These are phyloP conservation scores for Cryptococcus maquisensis DNA, from an alignment of 1,284 basidiomycete species.

Conservation along the genomic window DNA sequence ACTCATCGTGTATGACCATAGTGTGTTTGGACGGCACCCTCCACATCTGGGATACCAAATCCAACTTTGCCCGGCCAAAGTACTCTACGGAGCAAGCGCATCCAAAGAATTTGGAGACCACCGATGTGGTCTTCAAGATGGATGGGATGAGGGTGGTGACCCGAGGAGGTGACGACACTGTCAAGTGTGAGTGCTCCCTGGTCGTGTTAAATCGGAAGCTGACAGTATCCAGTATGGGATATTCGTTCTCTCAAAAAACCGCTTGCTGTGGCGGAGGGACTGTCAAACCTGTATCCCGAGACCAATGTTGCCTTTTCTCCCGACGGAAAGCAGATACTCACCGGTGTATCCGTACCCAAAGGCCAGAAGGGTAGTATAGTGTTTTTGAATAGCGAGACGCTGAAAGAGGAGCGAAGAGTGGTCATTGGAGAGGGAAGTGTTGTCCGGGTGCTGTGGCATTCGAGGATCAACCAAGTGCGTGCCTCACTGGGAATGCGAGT, in stretches of 20 bases:
- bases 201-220: neutral
- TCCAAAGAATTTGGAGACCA: slow-evolving; percentile 72
- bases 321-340: slow-evolving; percentile 78
- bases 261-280: slow-evolving; percentile 57
- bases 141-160: slow-evolving; percentile 78
- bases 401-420: slow-evolving; percentile 61
- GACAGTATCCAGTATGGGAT: slow-evolving; percentile 75
- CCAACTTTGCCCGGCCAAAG: slow-evolving; percentile 86
- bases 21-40: slow-evolving; percentile 86
- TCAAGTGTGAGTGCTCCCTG: slow-evolving; percentile 68
- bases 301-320: slow-evolving; percentile 92
- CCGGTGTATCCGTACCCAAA: slow-evolving; percentile 61
- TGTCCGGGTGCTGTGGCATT: slow-evolving; percentile 86
- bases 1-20: slow-evolving; percentile 35
- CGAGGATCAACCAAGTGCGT: slow-evolving; percentile 91
- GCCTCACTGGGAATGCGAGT: slow-evolving; percentile 4
- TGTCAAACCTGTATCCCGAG: slow-evolving; percentile 78
- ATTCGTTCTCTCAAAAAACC: slow-evolving; percentile 82
- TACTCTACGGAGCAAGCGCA: slow-evolving; percentile 83
- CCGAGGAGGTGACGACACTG: slow-evolving; percentile 85
- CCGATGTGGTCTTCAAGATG: slow-evolving; percentile 74
- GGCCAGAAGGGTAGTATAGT: slow-evolving; percentile 65
- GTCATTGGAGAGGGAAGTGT: slow-evolving; percentile 68
- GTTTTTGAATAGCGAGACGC: slow-evolving; percentile 64
- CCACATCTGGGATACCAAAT: slow-evolving; percentile 87